phyloP scores from a whole-genome alignment of 1,139 yeast genomes.

The Pichiaceae sp. region DNA sequence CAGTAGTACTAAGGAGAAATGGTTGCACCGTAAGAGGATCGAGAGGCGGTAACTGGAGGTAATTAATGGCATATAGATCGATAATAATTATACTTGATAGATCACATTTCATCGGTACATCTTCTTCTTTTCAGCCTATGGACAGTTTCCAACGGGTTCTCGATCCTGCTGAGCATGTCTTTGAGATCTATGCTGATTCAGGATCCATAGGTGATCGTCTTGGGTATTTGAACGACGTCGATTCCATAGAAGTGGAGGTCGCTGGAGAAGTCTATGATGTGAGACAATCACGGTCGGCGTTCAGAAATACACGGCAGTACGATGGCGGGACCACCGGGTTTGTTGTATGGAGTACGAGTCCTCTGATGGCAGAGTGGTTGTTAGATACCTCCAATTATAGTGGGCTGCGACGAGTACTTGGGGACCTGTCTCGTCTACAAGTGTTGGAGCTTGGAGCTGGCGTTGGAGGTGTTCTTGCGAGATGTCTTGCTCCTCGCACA shows the following conservation, averaged over 20 bases:
- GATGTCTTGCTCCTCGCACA: constrained; percentile 33
- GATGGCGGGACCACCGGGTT: constrained; percentile 55
- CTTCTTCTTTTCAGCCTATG: neutral
- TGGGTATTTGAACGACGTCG: constrained; percentile 39
- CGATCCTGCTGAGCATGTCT: constrained; percentile 28
- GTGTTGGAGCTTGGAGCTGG: constrained; percentile 67
- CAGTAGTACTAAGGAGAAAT: constrained; percentile 39
- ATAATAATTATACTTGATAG: neutral
- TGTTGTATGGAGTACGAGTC: constrained; percentile 53
- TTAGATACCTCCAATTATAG: constrained; percentile 11
- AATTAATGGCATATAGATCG: constrained; percentile 2
- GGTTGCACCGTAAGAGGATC: constrained; percentile 53
- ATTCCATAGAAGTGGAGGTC: constrained; percentile 26
- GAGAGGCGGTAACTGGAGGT: constrained; percentile 11
- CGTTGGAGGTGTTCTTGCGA: constrained; percentile 46
- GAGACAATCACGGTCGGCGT: constrained; percentile 34
- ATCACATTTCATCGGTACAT: too few relatives aligned
- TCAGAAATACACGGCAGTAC: constrained; percentile 29
- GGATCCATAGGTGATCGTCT: too few relatives aligned
- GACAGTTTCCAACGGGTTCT: neutral
- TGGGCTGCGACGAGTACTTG: neutral
- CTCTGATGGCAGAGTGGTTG: constrained; percentile 45
- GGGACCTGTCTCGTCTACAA: constrained; percentile 3
- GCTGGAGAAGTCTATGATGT: constrained; percentile 22
- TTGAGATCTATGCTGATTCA: constrained; percentile 34